These are phyloP conservation scores for Trichosporon faecale DNA, from an alignment of 1,284 basidiomycete genomes.

Conservation along the genomic window DNA sequence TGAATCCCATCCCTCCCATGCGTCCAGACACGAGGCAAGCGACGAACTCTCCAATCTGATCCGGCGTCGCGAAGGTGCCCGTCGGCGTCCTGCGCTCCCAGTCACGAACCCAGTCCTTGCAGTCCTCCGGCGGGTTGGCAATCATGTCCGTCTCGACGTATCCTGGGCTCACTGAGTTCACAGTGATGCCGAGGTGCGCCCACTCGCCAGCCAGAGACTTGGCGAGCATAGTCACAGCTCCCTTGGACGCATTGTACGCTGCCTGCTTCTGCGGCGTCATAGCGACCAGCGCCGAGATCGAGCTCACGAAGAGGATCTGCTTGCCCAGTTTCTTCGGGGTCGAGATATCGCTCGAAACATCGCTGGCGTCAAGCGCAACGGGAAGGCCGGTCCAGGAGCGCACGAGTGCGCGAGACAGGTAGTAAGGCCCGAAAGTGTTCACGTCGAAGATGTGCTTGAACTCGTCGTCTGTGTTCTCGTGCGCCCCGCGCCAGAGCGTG, in stretches of 20 bases:
- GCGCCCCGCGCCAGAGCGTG: conserved; percentile 42
- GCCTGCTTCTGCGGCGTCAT: conserved; percentile 50
- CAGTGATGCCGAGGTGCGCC: conserved; percentile 45
- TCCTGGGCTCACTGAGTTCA: conserved; percentile 51
- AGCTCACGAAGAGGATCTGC: conserved; percentile 50
- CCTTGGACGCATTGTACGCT: conserved; percentile 52
- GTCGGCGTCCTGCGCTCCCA: conserved; percentile 47
- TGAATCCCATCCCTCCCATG: conserved; percentile 36
- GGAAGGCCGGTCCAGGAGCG: conserved; percentile 43
- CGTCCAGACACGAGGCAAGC: conserved; percentile 37
- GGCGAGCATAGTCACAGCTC: conserved; percentile 45
- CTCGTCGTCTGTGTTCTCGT: conserved; percentile 46
- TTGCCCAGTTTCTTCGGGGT: conserved; percentile 36
- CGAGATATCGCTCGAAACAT: background rate
- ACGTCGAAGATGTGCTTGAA: conserved; percentile 39
- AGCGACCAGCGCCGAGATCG: conserved; percentile 47
- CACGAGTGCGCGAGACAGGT: conserved; percentile 43
- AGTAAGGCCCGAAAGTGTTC: conserved; percentile 48
- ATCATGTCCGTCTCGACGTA: conserved; percentile 53
- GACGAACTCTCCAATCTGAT: conserved; percentile 46
- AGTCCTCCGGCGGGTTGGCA: conserved; percentile 32
- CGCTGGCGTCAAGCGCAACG: conserved; percentile 7
- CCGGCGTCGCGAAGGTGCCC: conserved; percentile 41
- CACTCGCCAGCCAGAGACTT: conserved; percentile 51
- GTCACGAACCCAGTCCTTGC: conserved; percentile 31